Evolutionary conservation across 2,329 filamentous ascomycete species (phyloP), one percentile per base, ranked within the genome.

Genomic region (Didymella exigua): DNA sequence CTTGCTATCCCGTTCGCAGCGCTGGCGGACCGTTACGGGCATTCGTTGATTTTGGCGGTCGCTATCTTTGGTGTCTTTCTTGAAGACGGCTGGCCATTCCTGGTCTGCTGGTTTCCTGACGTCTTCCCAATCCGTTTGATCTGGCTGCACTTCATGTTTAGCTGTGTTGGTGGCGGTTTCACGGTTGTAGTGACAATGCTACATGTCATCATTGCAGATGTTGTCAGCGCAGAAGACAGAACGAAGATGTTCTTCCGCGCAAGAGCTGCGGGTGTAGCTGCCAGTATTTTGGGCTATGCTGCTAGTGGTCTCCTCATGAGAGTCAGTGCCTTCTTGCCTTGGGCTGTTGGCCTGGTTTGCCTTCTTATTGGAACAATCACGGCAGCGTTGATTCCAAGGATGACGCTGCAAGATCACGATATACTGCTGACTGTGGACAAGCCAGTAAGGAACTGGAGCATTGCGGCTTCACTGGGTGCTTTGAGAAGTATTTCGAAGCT

Each of bases 1-100:
- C 52, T 66, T 5, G 58, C 58, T 2, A 61, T 66, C 21, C 63
- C 63, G 0, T 66, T 66, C 19, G 61, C 61, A 7, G 58, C 57
- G 30, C 49, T 66, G 1, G 63, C 63, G 8, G 63, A 66, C 34
- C 55, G 57, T 2, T 52, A 54, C 34, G 63, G 63, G 2, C 63
- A 66, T 27, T 55, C 53, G 1, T 21, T 56, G 4, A 58, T 66
- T 16, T 44, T 66, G 5, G 56, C 54, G 0, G 24, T 66, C 36
- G 63, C 63, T 1, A 26, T 66, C 5, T 59, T 62, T 18, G 63
- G 63, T 26, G 37, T 58, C 0, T 53, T 61, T 13, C 43, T 62
- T 5, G 59, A 62, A 38, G 59, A 63, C 10, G 47, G 41, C 0
- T 63, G 58, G 49, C 54, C 61, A 1, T 55, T 62, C 9, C 9